These are phyloP conservation scores for Neoboletus subvelutipes DNA, from an alignment of 768 basidiomycete species.

Conservation along the genomic window DNA sequence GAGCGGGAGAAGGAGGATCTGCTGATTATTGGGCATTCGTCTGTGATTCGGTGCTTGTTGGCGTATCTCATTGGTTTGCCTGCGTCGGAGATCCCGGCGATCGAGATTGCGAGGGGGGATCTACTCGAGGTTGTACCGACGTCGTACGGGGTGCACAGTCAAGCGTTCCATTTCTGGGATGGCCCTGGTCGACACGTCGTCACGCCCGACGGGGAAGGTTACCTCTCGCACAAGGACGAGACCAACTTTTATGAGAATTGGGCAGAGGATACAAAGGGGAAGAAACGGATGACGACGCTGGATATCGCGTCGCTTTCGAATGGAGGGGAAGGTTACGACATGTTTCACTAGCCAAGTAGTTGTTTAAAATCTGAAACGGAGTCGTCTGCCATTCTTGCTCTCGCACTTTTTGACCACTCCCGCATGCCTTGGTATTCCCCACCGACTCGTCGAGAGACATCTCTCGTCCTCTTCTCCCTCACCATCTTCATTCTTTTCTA, in stretches of 20 bases:
- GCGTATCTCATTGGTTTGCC: conserved; percentile 93
- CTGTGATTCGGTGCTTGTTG: conserved; percentile 94
- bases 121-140: conserved; percentile 91
- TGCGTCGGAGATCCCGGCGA: conserved; percentile 94
- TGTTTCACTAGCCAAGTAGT: conserved; percentile 2
- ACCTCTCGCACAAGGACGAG: conserved; percentile 50
- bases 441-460: conserved; percentile 72
- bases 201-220: conserved; percentile 34
- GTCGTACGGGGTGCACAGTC: conserved; percentile 85
- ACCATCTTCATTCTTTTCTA: conserved; percentile 68
- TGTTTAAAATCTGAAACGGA: background rate
- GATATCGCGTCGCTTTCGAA: conserved; percentile 29
- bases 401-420: background rate
- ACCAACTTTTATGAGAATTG: conserved; percentile 90
- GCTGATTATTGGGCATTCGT: conserved; percentile 94
- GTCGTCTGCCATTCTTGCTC: background rate
- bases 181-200: conserved; percentile 66
- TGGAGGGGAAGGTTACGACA: conserved; percentile 7
- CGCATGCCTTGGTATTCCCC: conserved; percentile 58
- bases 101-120: conserved; percentile 95
- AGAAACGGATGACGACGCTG: conserved; percentile 41
- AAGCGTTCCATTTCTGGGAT: conserved; percentile 92
- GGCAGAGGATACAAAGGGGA: conserved; percentile 71
- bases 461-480: conserved; percentile 65
- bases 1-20: conserved; percentile 94